Evolutionary conservation across 108 stramenopile species (phyloP).

Genomic region (Cyclostephanos invisitatus): DNA sequence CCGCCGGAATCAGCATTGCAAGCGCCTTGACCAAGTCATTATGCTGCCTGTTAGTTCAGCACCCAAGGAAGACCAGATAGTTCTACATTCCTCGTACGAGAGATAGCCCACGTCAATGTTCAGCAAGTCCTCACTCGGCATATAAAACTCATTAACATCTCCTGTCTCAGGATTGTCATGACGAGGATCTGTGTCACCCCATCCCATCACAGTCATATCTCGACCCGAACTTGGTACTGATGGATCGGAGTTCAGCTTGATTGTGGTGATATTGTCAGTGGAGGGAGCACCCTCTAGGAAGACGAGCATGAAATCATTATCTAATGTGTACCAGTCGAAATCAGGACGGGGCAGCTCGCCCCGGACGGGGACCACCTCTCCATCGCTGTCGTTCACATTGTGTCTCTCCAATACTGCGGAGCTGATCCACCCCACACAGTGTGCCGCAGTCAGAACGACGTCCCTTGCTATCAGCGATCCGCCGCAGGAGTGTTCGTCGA

Average conservation of each 20-base stretch:
- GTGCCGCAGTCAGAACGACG: too few relatives aligned
- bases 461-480: conserved; percentile 14
- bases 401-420: conserved; percentile 26
- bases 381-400: not conserved
- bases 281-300: conserved; percentile 7
- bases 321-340: not conserved
- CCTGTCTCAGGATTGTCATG: too few relatives aligned
- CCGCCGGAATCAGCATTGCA: conserved; percentile 46
- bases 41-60: conserved; percentile 18
- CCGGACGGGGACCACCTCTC: conserved; percentile 13
- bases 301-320: conserved; percentile 36
- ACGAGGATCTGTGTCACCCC: conserved; percentile 46
- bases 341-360: conserved; percentile 19
- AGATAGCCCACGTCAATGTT: conserved; percentile 19
- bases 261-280: not conserved
- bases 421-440: too few relatives aligned
- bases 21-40: conserved; percentile 27
- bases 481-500: conserved; percentile 31
- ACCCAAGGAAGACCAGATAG: conserved; percentile 4
- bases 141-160: too few relatives aligned
- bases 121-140: not conserved
- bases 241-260: conserved; percentile 40
- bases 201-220: conserved; percentile 54
- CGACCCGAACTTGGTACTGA: conserved; percentile 28
- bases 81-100: conserved; percentile 37